These are phyloP conservation scores for Thermomyces lanuginosus DNA, from an alignment of 2,329 filamentous ascomycete genomes.

Conservation along the genomic window DNA sequence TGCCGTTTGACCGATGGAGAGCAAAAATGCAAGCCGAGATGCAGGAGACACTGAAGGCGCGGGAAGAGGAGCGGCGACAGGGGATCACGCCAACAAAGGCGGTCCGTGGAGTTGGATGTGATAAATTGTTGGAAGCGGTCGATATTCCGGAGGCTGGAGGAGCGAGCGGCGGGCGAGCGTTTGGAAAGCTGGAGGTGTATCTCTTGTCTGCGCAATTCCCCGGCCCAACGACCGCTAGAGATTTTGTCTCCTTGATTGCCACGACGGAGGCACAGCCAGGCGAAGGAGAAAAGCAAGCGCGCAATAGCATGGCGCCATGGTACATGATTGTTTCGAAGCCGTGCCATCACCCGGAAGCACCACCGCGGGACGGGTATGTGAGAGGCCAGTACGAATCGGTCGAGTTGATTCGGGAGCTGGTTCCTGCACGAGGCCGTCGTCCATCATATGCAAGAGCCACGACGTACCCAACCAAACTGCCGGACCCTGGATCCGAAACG, in stretches of 20 bases:
- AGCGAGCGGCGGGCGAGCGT: constrained; percentile 1
- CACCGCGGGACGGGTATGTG: constrained; percentile 55
- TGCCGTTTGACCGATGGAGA: constrained; percentile 65
- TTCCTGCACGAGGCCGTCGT: no score
- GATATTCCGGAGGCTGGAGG: constrained; percentile 26
- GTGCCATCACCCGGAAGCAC: constrained; percentile 58
- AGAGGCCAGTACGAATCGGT: constrained; percentile 81
- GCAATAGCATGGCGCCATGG: constrained; percentile 28
- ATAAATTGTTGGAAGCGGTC: constrained; percentile 52
- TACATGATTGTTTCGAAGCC: constrained; percentile 83
- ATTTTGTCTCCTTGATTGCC: constrained; percentile 68
- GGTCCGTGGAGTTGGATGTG: constrained; percentile 72
- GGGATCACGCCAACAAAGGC: constrained; percentile 57
- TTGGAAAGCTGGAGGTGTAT: constrained; percentile 43
- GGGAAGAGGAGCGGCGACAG: constrained; percentile 48
- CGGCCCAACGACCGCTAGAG: constrained; percentile 69
- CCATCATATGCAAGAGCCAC: no score
- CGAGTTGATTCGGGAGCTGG: constrained; percentile 75
- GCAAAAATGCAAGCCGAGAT: constrained; percentile 65
- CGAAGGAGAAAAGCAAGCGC: constrained; percentile 11
- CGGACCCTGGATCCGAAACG: no score
- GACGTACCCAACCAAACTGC: not conserved
- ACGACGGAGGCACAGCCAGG: constrained; percentile 38
- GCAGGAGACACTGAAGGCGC: constrained; percentile 54
- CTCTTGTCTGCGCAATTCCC: constrained; percentile 81